Percentiles rank a stretch among this genome's conserved stretches.
Evolutionary conservation across 352 stramenopile genomes (phyloP).

Genomic region (Pythium dissimile): DNA sequence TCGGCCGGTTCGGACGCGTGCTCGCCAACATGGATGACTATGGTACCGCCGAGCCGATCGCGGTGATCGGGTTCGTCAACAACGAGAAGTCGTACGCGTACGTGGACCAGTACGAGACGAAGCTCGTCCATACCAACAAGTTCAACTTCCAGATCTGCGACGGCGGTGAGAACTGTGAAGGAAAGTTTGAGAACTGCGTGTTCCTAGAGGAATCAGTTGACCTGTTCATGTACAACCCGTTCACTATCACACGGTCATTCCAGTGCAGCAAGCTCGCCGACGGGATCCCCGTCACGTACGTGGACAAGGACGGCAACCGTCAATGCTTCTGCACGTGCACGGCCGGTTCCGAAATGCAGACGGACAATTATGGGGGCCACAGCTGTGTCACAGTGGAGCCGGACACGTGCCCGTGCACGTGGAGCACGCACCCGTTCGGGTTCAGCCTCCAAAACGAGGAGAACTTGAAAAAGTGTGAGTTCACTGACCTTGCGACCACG

Average conservation of each 20-base stretch:
- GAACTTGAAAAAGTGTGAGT: constrained; percentile 26
- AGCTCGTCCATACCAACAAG: constrained; percentile 23
- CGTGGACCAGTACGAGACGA: constrained; percentile 29
- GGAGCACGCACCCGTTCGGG: constrained; percentile 26
- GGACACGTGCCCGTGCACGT: constrained; percentile 42
- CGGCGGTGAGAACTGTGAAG: constrained; percentile 12
- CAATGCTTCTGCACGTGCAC: constrained; percentile 64
- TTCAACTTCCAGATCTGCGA: constrained; percentile 45
- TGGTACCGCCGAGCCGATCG: constrained; percentile 7
- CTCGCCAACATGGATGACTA: constrained; percentile 15
- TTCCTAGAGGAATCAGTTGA: constrained; percentile 32
- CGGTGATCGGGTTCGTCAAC: constrained; percentile 42
- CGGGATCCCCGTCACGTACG: constrained; percentile 48
- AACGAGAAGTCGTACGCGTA: constrained; percentile 33
- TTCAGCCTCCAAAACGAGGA: constrained; percentile 28
- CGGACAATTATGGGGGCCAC: constrained; percentile 16
- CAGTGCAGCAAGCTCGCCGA: constrained; percentile 31
- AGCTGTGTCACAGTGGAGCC: constrained; percentile 26
- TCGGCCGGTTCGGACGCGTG: constrained; percentile 31
- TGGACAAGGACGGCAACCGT: constrained; percentile 27
- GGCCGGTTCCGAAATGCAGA: constrained; percentile 26
- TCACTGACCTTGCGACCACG: constrained; percentile 31
- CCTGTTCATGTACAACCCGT: constrained; percentile 67
- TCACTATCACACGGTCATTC: constrained; percentile 34
- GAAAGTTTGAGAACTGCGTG: constrained; percentile 32